Evolutionary conservation across 352 stramenopile genomes (phyloP), one percentile per base, ranked within the genome.

Genomic region (Blastocystis sp.): DNA sequence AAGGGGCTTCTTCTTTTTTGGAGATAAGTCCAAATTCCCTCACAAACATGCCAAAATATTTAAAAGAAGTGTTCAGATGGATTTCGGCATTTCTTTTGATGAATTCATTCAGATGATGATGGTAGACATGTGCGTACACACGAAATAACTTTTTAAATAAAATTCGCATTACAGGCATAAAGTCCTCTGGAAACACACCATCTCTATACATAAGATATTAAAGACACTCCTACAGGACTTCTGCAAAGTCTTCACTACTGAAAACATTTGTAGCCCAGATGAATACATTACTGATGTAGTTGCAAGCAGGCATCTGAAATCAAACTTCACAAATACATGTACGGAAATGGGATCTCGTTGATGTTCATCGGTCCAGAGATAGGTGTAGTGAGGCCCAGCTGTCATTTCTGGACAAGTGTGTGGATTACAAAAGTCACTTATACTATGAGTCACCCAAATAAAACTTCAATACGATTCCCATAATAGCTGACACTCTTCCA

Each of bases 11-110:
- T 90, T 98, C 95, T 70, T 95, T 94, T 90, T 96, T 94, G 73
- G 96, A 94, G n/a, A 98, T 93, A 35, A 98, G 91, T n/a, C 96
- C 94, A 90, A 98, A 98, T 90, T 97, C 94, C 19, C 92, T 95
- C 89, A 95, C 96, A 91, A 98, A 98, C 66, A 96, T 95, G 92
- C 98, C 97, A 89, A 98, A 98, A 91, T 98, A 95, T 90, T 98
- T 98, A 92, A 98, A 98, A 90, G 95, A 98, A 77, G 96, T 98
- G 92, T 98, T 98, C 66, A 98, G 92, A 91, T 98, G 95, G 40
- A 95, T 95, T 82, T 97, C 95, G 70, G 96, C 96, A 33, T 95
- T 94, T 40, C 98, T 92, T 79, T 98, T 94, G 87, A 98, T 94
- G 69, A 97, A 97, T 82, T 66, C 73, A 22, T 66, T 66, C 80